A percentile compares a stretch with the other conserved stretches of the same genome.
These are phyloP conservation scores for Colletotrichum trifolii DNA, from an alignment of 2,329 filamentous ascomycete genomes.

Conservation along the genomic window DNA sequence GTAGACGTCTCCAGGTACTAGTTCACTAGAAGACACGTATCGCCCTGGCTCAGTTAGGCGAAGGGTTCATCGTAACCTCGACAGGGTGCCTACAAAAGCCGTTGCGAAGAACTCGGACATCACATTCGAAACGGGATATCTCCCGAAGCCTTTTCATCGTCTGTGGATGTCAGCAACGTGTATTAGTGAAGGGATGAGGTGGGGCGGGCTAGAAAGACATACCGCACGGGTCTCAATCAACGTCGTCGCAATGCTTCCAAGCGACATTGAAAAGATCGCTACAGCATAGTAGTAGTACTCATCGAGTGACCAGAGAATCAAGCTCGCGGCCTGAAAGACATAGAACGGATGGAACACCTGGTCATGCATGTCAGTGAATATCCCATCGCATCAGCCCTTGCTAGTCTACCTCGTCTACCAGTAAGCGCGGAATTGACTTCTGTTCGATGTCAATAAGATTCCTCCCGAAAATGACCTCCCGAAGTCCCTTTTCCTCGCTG, in stretches of 20 bases:
- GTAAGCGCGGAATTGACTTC: slow-evolving; percentile 83
- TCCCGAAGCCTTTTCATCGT: slow-evolving; percentile 93
- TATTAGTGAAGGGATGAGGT: not conserved
- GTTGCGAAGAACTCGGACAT: slow-evolving; percentile 90
- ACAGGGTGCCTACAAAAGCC: slow-evolving; percentile 79
- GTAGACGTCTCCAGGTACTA: slow-evolving; percentile 96
- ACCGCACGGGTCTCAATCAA: slow-evolving; percentile 89
- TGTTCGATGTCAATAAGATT: slow-evolving; percentile 95
- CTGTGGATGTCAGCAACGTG: slow-evolving; percentile 47
- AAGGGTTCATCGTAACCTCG: not conserved
- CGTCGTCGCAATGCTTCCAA: slow-evolving; percentile 90
- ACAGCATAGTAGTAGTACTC: slow-evolving; percentile 98
- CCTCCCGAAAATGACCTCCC: slow-evolving; percentile 87
- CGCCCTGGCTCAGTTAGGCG: slow-evolving; percentile 63
- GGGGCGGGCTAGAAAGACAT: slow-evolving; percentile 45
- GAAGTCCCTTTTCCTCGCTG: slow-evolving; percentile 84
- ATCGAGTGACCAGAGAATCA: slow-evolving; percentile 94
- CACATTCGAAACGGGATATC: slow-evolving; percentile 94
- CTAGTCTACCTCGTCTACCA: slow-evolving; percentile 81
- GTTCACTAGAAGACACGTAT: slow-evolving; percentile 84
- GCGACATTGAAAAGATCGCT: slow-evolving; percentile 94
- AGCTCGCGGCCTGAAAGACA: slow-evolving; percentile 95
- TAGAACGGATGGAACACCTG: slow-evolving; percentile 97
- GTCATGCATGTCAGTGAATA: slow-evolving; percentile 39
- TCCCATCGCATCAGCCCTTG: not conserved